Base-by-base conservation (phyloP, 306 rosid genomes). In the Adenanthera pavonina region DNA sequence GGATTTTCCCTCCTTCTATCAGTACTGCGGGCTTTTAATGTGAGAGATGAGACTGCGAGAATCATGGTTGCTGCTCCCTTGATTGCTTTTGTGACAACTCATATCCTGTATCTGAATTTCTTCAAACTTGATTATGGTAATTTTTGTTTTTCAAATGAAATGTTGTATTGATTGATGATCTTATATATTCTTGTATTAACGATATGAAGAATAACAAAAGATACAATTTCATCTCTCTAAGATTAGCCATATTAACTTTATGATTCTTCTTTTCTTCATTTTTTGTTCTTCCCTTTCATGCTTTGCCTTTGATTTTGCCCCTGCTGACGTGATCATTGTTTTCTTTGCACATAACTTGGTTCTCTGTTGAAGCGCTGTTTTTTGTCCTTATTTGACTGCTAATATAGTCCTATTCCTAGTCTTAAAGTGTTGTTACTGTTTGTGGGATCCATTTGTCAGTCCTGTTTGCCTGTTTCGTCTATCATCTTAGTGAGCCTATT, bases 51-150 rank as follows among this genome's bases (percentile, higher is more conserved):
- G 82, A 94, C 97, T 87, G 92, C 92, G n/a, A 89, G 91, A 87
- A 89, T 90, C 81, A 93, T 96, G 98, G 84, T 96, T 84, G 81
- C 93, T 83, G 98, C 98, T 68, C 99, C 99, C 25, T 80, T 93
- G 85, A 47, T 88, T 73, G 92, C 94, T 6, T 92, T 96, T 77
- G 91, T 93, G 79, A 86, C 97, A 53, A 96, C 99, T 48, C 97
- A 96, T 85, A 90, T 93, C 84, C 75, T 96, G 87, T 96, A 92
- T 86, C 94, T 96, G 83, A 96, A 96, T 85, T 92, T 86, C 87
- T 92, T 90, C 57, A 87, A 88, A 48, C 92, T 93, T 80, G 92
- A 92, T 81, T 69, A 86, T 8, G 97, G 99, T 93, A 93, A 87
- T 82, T 11, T 34, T 87, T 30, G 71, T 66, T 69, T 78, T 68